Conservation (phyloP, 768 basidiomycete species). For the Russula virescens region DNA sequence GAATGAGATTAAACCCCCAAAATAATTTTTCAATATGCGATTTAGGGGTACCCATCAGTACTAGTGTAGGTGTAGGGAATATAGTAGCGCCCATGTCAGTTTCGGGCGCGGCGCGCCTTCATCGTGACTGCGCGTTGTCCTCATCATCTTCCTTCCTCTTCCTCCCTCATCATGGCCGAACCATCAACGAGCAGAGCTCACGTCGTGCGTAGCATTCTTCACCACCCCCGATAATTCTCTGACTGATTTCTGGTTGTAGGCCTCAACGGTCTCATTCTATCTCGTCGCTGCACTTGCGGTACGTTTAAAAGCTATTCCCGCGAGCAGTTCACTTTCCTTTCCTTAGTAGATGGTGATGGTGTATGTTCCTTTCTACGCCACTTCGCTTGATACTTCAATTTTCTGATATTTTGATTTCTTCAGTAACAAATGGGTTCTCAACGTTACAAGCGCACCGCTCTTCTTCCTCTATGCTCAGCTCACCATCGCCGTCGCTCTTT, state of each 20-base stretch:
- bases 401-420: slow-evolving; percentile 12
- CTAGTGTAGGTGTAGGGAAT: too few relatives aligned
- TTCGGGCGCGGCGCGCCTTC: too few relatives aligned
- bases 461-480: slow-evolving; percentile 86
- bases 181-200: neutral
- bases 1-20: too few relatives aligned
- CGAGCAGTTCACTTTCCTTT: neutral
- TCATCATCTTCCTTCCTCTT: neutral
- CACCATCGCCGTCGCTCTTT: slow-evolving; percentile 70
- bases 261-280: slow-evolving; percentile 76
- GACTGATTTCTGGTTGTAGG: slow-evolving; percentile 37
- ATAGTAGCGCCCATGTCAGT: neutral
- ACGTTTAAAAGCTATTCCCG: slow-evolving; percentile 33
- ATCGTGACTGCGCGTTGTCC: too few relatives aligned
- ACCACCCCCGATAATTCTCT: neutral
- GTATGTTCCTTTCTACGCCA: slow-evolving; percentile 36
- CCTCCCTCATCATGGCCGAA: slow-evolving; percentile 5
- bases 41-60: too few relatives aligned
- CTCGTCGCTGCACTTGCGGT: slow-evolving; percentile 85
- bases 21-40: too few relatives aligned
- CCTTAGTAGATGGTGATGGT: slow-evolving; percentile 82
- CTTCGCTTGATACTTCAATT: slow-evolving; percentile 1
- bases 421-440: slow-evolving; percentile 91
- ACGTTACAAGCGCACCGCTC: slow-evolving; percentile 63
- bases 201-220: slow-evolving; percentile 7